Evolutionary conservation across 148 eudicot genomes (phyloP).

Genomic region (Rhododendron kiyosumense): DNA sequence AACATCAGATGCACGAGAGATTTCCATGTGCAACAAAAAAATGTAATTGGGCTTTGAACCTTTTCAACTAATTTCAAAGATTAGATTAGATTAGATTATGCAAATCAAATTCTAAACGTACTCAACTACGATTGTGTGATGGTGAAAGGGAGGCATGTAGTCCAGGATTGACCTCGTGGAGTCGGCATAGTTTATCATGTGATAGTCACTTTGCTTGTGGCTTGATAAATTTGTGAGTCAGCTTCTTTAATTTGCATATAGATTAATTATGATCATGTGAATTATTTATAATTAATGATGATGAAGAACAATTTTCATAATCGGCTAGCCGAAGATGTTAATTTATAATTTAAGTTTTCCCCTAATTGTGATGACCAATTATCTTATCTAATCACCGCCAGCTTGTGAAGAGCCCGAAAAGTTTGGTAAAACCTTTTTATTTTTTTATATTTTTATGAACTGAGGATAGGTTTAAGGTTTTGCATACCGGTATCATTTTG

Average conservation of each 20-base stretch:
- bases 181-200: background rate
- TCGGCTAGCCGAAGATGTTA: background rate
- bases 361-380: background rate
- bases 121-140: background rate
- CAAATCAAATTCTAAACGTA: background rate
- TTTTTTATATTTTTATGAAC: too few species aligned
- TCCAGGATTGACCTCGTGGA: background rate
- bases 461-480: too few species aligned
- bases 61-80: conserved; percentile 11
- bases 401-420: background rate
- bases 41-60: background rate
- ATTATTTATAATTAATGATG: background rate
- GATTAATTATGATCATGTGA: background rate
- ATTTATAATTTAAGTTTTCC: background rate
- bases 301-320: background rate
- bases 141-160: background rate
- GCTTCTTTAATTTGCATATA: background rate
- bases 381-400: background rate
- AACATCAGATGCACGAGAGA: background rate
- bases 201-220: conserved; percentile 2
- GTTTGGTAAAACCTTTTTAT: background rate
- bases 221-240: background rate
- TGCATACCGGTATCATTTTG: too few species aligned
- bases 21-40: background rate
- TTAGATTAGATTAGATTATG: background rate